Base-by-base conservation (phyloP, 2,329 filamentous ascomycete genomes). In the Diaporthe humulicola region DNA sequence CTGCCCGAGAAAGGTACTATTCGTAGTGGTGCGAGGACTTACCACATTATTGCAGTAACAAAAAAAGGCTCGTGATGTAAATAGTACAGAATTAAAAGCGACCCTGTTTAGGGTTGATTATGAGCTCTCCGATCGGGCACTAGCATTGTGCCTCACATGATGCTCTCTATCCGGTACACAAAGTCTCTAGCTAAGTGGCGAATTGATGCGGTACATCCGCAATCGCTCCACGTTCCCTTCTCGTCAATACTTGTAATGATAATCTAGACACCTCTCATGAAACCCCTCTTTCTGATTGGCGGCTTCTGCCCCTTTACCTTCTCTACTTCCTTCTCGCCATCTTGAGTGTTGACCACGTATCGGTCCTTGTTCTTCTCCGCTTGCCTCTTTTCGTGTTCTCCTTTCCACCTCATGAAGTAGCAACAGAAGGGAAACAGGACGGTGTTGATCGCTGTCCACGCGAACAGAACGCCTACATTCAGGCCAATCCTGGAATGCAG, bases 391-490 rank as follows among this genome's bases (percentile, higher is more conserved):
- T 78, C 79, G 14, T 76, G 76, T 77, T 83, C 81, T 30, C 74
- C 82, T 77, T 84, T 85, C 85, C 85, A 86, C 19, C 83, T 78
- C 84, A 86, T 84, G 56, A 85, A 81, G 60, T 83, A 84, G 76
- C 83, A 86, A 72, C 83, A 85, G 2, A 90, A 76, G 0, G 89
- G 90, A 78, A 91, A 92, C 10, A 92, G 75, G 0, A 80, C 78
- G 0, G 87, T 87, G 73, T 90, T 89, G 5, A 91, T 81, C 0
- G 84, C 88, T 1, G 81, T 82, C 91, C 90, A 93, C 0, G 87
- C 87, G 74, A 92, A 87, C 57, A 93, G 80, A 1, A 93, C 82
- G 0, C 88, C 91, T 80, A 93, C 90, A 76, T 93, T 89, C 3
- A 92, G 80, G 0, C 90, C 90, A 67, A 93, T 89, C 19, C 86